Conservation (phyloP, 2,329 filamentous ascomycete species). For the Aspergillus brunneoviolaceus region DNA sequence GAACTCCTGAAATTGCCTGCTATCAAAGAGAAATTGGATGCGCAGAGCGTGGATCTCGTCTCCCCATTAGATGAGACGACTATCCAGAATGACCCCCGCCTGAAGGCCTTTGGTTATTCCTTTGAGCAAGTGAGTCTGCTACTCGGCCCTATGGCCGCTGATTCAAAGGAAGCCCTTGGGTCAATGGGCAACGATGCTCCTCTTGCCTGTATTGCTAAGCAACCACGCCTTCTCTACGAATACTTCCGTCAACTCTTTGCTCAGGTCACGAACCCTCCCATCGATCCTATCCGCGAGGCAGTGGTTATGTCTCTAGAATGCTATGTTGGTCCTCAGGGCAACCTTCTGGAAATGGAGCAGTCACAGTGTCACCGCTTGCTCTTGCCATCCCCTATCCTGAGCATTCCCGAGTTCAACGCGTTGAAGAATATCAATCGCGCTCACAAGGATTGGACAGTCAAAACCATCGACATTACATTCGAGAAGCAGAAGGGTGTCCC, state of each 20-base stretch:
- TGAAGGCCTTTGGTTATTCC: slow-evolving; percentile 89
- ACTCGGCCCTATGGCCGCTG: slow-evolving; percentile 91
- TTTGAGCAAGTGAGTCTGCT: slow-evolving; percentile 92
- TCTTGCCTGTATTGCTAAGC: slow-evolving; percentile 84
- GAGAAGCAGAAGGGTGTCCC: slow-evolving; percentile 77
- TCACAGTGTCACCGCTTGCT: slow-evolving; percentile 84
- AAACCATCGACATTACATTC: slow-evolving; percentile 90
- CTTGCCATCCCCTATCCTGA: slow-evolving; percentile 84
- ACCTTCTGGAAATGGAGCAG: slow-evolving; percentile 88
- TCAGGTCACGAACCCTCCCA: slow-evolving; percentile 96
- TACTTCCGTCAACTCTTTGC: slow-evolving; percentile 98
- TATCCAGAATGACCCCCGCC: slow-evolving; percentile 78
- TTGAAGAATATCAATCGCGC: slow-evolving; percentile 72
- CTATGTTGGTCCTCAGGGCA: slow-evolving; percentile 94
- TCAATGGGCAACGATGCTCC: slow-evolving; percentile 98
- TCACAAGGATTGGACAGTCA: slow-evolving; percentile 80
- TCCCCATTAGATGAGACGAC: slow-evolving; percentile 66
- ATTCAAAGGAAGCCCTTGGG: slow-evolving; percentile 93
- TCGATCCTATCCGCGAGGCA: slow-evolving; percentile 94
- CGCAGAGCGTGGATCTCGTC: slow-evolving; percentile 60
- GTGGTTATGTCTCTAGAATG: slow-evolving; percentile 98
- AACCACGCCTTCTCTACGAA: slow-evolving; percentile 85
- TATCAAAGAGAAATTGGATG: slow-evolving; percentile 62
- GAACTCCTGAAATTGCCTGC: slow-evolving; percentile 79
- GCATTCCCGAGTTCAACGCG: slow-evolving; percentile 86